Evolutionary conservation across 768 basidiomycete genomes (phyloP), one percentile per base, ranked within the genome.

Genomic region (Tephrocybe sp.): DNA sequence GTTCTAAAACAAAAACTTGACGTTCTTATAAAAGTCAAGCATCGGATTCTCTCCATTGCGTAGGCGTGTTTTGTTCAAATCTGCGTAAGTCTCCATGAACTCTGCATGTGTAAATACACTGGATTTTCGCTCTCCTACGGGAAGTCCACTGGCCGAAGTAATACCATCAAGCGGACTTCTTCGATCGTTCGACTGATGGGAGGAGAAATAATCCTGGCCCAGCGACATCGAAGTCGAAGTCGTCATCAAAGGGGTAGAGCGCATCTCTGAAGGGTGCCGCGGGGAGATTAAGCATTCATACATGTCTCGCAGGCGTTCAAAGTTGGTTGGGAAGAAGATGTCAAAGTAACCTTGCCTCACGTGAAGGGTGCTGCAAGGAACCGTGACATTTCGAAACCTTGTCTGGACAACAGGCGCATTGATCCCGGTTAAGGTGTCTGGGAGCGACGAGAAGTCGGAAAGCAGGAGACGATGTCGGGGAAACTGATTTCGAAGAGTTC

Each of bases 331-430:
- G 73, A 99, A 99, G 74, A 99, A 92, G 54, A 98, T 98, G 67
- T 99, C 97, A 67, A 99, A 99, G 72, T 85, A 95, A 7, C 97
- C 97, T 62, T 89, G 96, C 60, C 85, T 85, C 52, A 99, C 97
- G 60, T 96, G 83, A 50, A 97, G 78, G 12, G 91, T 98, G 55
- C 85, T 77, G 61, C 92, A 94, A 4, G 97, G 89, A 1, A 98
- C 87, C 62, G 90, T 94, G 41, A 80, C 79, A 53, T 87, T 88
- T 39, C 81, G 83, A 64, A 89, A 86, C 45, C 92, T 82, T 20
- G 97, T 98, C 71, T 99, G 97, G 19, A 98, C 97, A 19, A 98
- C 97, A 10, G 97, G 97, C 4, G 89, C 90, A 53, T 77, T 77
- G 57, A 75, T 60, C 1, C 92, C 92, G 1, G 81, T 78, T 9